Evolutionary conservation across 495 filamentous ascomycete species (phyloP).

Genomic region (Penicillium dipodomyicola): DNA sequence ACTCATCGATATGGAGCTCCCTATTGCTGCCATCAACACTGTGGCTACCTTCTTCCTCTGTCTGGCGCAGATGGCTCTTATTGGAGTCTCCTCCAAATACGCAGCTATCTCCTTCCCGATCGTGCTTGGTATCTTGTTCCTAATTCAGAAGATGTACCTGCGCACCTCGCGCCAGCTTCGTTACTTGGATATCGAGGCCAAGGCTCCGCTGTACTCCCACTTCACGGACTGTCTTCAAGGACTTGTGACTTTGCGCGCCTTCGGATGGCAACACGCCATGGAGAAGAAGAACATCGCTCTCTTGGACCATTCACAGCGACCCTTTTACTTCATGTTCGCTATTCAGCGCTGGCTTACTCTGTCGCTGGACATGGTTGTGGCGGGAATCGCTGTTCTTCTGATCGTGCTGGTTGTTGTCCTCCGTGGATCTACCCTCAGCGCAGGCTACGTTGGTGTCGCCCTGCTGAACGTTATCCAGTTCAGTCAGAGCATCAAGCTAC

Average conservation of each 20-base stretch:
- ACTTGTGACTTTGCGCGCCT: constrained; percentile 53
- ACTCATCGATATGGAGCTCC: constrained; percentile 58
- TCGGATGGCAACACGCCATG: constrained; percentile 52
- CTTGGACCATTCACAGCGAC: constrained; percentile 58
- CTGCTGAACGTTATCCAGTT: constrained; percentile 57
- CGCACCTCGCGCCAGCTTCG: constrained; percentile 64
- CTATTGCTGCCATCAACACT: constrained; percentile 48
- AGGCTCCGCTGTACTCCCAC: constrained; percentile 57
- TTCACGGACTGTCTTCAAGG: constrained; percentile 55
- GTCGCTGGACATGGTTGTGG: constrained; percentile 50
- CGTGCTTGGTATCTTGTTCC: constrained; percentile 46
- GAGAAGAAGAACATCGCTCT: constrained; percentile 46
- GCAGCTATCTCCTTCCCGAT: constrained; percentile 52
- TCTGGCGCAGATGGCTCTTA: constrained; percentile 50
- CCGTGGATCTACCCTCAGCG: constrained; percentile 39
- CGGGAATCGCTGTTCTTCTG: constrained; percentile 47
- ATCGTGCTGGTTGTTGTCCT: constrained; percentile 46
- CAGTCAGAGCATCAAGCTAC: constrained; percentile 48
- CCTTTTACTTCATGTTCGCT: constrained; percentile 57
- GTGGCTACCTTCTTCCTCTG: constrained; percentile 47
- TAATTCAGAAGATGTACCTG: constrained; percentile 61
- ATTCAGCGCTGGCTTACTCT: constrained; percentile 55
- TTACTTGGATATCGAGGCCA: constrained; percentile 60
- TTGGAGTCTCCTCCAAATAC: constrained; percentile 48
- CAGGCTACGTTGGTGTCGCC: constrained; percentile 56